Evolutionary conservation across 2,329 filamentous ascomycete genomes (phyloP), one percentile per base, ranked within the genome.

Genomic region (Colletotrichum euphorbiae): DNA sequence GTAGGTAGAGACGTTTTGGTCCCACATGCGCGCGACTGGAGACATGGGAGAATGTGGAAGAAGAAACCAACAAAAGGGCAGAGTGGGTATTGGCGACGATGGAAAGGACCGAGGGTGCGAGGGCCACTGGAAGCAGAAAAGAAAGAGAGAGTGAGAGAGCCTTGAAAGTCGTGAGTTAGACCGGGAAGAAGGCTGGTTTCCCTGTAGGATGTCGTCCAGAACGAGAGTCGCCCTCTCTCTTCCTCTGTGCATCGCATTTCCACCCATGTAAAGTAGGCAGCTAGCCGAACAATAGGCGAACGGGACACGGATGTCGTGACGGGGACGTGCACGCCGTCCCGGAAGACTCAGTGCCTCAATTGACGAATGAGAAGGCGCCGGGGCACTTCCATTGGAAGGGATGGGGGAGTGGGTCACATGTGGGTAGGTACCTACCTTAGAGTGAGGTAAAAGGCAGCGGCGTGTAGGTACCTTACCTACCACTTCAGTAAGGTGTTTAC

Each of bases 201-300:
- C 24, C 28, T 28, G 28, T 28, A 7, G 28, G 28, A 28, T 28
- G 6, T 28, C 28, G 28, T 8, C 28, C 6, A 28, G 28, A 28
- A 28, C 6, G 7, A 28, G 28, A 28, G 7, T 28, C 28, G 28
- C 28, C 28, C 6, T 5, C 24, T 5, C 4, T 52, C n/a, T 13
- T 57, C 24, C 40, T 45, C 6, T 19, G 42, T 21, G 48, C 15
- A 6, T 64, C 33, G 15, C 24, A 7, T 28, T 7, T 28, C 28
- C 28, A 31, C 55, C 62, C 62, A 61, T 21, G 46, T 21, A 48
- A 54, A 36, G 42, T 7, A 57, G 42, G 61, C 40, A 65, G 33
- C 36, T 58, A 65, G 46, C 65, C 65, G 65, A 59, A 55, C 13
- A 17, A 31, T 48, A 68, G 65, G 65, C 61, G 61, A 68, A n/a